phyloP scores from a whole-genome alignment of 345 rosid species.

The Dimocarpus longan region DNA sequence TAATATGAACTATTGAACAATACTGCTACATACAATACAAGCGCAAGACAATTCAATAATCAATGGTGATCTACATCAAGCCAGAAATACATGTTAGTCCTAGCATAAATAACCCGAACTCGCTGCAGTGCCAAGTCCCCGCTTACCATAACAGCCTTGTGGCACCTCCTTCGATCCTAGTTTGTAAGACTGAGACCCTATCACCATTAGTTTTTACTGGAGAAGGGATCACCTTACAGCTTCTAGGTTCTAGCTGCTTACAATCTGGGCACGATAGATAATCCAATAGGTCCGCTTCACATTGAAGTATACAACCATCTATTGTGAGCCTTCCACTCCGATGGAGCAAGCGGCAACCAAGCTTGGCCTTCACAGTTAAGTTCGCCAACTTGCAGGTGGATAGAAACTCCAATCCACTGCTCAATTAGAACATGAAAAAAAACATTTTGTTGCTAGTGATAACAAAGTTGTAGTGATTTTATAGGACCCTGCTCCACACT shows the following conservation, averaged over 20 bases:
- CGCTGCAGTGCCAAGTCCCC: slow-evolving; percentile 82
- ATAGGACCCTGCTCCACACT: slow-evolving; percentile 17
- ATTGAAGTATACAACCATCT: slow-evolving; percentile 85
- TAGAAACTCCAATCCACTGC: slow-evolving; percentile 85
- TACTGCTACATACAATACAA: background rate
- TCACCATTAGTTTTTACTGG: slow-evolving; percentile 40
- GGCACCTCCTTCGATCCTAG: slow-evolving; percentile 93
- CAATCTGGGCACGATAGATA: slow-evolving; percentile 84
- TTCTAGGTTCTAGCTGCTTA: slow-evolving; percentile 60
- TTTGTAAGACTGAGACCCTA: slow-evolving; percentile 66
- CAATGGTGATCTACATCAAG: slow-evolving; percentile 66
- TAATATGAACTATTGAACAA: background rate
- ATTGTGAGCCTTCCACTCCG: slow-evolving; percentile 86
- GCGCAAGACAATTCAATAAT: slow-evolving; percentile 15
- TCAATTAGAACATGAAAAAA: slow-evolving; percentile 22
- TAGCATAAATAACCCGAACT: slow-evolving; percentile 84
- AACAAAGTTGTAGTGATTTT: background rate
- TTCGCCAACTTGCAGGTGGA: slow-evolving; percentile 86
- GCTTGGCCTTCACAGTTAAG: slow-evolving; percentile 86
- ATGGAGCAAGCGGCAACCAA: slow-evolving; percentile 93
- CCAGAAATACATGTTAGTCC: slow-evolving; percentile 78
- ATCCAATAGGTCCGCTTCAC: slow-evolving; percentile 81
- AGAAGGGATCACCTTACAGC: slow-evolving; percentile 34
- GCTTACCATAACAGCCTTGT: slow-evolving; percentile 68
- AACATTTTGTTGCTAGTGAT: slow-evolving; percentile 20